Percentiles rank a stretch among this genome's conserved stretches.
Conservation (phyloP, 2,329 filamentous ascomycete genomes). For the Aspergillus fumigatus region DNA sequence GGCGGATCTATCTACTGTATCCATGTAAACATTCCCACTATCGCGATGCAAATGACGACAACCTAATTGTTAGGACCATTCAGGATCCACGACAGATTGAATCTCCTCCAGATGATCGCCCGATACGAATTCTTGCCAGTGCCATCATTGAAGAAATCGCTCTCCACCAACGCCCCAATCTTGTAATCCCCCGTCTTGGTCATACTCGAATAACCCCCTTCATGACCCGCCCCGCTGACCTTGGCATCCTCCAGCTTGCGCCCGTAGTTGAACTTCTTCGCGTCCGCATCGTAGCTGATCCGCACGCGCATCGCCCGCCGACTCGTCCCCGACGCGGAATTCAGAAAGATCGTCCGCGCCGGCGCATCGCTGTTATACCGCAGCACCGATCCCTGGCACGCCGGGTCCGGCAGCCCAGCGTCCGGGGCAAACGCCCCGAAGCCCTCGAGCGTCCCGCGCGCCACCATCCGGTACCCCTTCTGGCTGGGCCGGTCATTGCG, state of each 20-base stretch:
- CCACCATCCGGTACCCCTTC: conserved; percentile 2
- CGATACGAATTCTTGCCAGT: conserved; percentile 1
- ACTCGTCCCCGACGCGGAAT: conserved; percentile 1
- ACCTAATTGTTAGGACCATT: conserved; percentile 6
- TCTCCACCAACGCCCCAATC: conserved; percentile 4
- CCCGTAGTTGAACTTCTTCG: conserved; percentile 3
- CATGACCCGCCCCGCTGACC: background rate
- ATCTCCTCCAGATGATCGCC: conserved; percentile 5
- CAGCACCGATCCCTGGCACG: conserved; percentile 4
- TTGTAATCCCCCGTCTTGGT: conserved; percentile 5
- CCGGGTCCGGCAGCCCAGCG: conserved; percentile 4
- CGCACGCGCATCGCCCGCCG: conserved; percentile 6
- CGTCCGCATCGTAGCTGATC: conserved; percentile 4
- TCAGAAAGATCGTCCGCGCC: conserved; percentile 5
- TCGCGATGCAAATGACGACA: background rate
- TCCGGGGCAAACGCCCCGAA: conserved; percentile 2
- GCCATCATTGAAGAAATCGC: conserved; percentile 5
- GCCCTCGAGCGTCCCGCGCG: background rate
- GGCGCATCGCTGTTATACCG: conserved; percentile 3
- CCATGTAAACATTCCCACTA: background rate
- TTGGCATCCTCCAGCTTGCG: conserved; percentile 4
- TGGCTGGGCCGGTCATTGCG: conserved; percentile 1
- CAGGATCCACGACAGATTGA: conserved; percentile 8
- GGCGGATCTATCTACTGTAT: background rate
- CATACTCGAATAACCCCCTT: conserved; percentile 8